A percentile compares a stretch with the other conserved stretches of the same genome.
These are phyloP conservation scores for Thelonectria rubi DNA, from an alignment of 2,329 filamentous ascomycete species.

Conservation along the genomic window DNA sequence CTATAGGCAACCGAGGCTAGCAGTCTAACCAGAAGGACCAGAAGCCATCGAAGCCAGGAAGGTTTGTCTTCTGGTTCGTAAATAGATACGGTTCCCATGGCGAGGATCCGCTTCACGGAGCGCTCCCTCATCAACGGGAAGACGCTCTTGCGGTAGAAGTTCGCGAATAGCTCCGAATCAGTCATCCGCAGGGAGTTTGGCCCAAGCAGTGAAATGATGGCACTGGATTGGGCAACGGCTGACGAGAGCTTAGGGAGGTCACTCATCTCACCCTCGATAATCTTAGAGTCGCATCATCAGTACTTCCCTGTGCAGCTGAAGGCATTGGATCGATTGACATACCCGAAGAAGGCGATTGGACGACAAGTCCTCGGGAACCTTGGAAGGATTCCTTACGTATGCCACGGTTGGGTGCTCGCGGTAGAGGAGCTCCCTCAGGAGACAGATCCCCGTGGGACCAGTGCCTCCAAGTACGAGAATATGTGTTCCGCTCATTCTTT, in stretches of 20 bases:
- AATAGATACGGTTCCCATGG: slow-evolving; percentile 10
- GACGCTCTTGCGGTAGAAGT: background rate
- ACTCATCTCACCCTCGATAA: slow-evolving; percentile 7
- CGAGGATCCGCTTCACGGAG: background rate
- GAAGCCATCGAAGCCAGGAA: slow-evolving; percentile 4
- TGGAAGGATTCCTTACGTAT: slow-evolving; percentile 18
- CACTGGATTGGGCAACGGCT: slow-evolving; percentile 9
- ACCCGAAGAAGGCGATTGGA: slow-evolving; percentile 23
- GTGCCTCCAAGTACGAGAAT: slow-evolving; percentile 47
- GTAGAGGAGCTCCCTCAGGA: slow-evolving; percentile 43
- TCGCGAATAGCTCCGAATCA: background rate
- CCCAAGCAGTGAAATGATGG: background rate
- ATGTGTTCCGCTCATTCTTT: background rate
- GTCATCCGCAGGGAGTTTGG: background rate
- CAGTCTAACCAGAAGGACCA: slow-evolving; percentile 2
- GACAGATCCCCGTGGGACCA: slow-evolving; percentile 45
- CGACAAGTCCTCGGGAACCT: slow-evolving; percentile 21
- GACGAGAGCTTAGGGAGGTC: background rate
- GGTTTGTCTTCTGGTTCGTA: slow-evolving; percentile 2
- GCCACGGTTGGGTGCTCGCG: slow-evolving; percentile 41
- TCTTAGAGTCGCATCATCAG: background rate
- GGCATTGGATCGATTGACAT: background rate
- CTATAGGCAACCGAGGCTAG: slow-evolving; percentile 1
- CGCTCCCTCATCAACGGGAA: background rate
- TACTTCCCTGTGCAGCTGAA: background rate